A percentile compares a stretch with the other conserved stretches of the same genome.
Conservation (phyloP, 176 grass and related monocot species). For the Phoenix roebelenii region DNA sequence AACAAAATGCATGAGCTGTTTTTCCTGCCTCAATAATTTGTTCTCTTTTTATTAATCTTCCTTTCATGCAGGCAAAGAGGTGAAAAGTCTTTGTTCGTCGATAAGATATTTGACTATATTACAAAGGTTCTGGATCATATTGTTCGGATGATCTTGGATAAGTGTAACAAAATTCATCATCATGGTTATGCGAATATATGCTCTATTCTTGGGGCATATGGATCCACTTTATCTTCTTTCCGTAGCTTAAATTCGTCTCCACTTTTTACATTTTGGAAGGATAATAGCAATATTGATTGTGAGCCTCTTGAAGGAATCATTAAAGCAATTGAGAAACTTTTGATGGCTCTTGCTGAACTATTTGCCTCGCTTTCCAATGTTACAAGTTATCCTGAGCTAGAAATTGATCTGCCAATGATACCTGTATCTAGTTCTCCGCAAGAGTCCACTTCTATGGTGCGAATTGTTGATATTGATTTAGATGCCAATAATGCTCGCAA, state of each 20-base stretch:
- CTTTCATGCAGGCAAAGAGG: slow-evolving; percentile 39
- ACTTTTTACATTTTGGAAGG: slow-evolving; percentile 42
- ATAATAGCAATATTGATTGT: slow-evolving; percentile 26
- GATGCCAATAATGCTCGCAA: slow-evolving; percentile 45
- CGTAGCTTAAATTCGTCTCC: slow-evolving; percentile 53
- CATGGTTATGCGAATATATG: slow-evolving; percentile 34
- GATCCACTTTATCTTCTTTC: slow-evolving; percentile 44
- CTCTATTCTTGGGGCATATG: slow-evolving; percentile 42
- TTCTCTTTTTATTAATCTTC: neutral
- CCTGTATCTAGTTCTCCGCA: slow-evolving; percentile 34
- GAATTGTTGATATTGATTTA: slow-evolving; percentile 73
- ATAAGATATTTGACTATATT: slow-evolving; percentile 37
- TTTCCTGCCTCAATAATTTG: too few relatives aligned
- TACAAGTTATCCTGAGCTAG: slow-evolving; percentile 35
- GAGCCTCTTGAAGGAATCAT: slow-evolving; percentile 30
- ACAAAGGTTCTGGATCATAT: slow-evolving; percentile 46
- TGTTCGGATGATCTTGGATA: slow-evolving; percentile 46
- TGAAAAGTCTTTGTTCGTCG: slow-evolving; percentile 48
- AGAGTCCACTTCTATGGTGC: slow-evolving; percentile 31
- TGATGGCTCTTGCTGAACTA: slow-evolving; percentile 49
- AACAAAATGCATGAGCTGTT: too few relatives aligned
- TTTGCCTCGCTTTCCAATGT: slow-evolving; percentile 43
- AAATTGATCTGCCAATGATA: slow-evolving; percentile 30
- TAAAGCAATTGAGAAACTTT: slow-evolving; percentile 53
- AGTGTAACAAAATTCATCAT: slow-evolving; percentile 43